phyloP scores from a whole-genome alignment of 2,329 filamentous ascomycete genomes.

The Fonsecaea nubica region DNA sequence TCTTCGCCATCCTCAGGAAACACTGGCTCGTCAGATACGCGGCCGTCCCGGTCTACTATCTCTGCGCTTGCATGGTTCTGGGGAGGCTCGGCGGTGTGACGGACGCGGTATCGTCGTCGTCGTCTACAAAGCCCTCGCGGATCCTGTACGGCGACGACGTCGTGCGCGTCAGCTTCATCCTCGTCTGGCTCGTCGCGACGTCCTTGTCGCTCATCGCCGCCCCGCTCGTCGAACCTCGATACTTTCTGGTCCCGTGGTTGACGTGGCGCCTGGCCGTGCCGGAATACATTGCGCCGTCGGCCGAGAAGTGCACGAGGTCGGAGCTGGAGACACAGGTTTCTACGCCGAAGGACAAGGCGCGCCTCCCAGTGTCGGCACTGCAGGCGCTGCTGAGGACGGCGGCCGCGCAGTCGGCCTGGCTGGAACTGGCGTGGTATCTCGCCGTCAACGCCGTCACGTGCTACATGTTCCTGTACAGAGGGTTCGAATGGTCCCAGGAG shows the following conservation, averaged over 20 bases:
- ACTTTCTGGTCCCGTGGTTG: constrained; percentile 95
- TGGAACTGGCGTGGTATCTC: constrained; percentile 66
- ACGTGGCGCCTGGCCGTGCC: constrained; percentile 84
- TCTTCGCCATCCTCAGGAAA: constrained; percentile 81
- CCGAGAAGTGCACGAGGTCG: background rate
- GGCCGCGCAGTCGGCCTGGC: constrained; percentile 45
- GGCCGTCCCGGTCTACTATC: constrained; percentile 72
- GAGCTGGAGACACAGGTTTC: constrained; percentile 19
- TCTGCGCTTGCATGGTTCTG: constrained; percentile 73
- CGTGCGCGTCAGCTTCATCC: constrained; percentile 58
- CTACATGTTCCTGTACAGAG: constrained; percentile 63
- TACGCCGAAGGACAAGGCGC: constrained; percentile 38
- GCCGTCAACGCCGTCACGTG: constrained; percentile 59
- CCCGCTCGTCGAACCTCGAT: constrained; percentile 91
- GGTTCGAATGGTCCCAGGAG: constrained; percentile 65
- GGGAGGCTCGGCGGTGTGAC: constrained; percentile 59
- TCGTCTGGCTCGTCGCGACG: constrained; percentile 72
- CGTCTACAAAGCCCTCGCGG: constrained; percentile 20
- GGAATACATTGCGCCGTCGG: constrained; percentile 25
- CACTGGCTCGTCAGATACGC: constrained; percentile 69
- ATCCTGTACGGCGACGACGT: constrained; percentile 37
- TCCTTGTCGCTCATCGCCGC: constrained; percentile 82
- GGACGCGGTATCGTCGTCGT: constrained; percentile 26
- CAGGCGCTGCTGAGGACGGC: constrained; percentile 40
- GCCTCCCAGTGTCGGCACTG: constrained; percentile 31